A percentile compares a stretch with the other conserved stretches of the same genome.
These are phyloP conservation scores for Nemania sp. DNA, from an alignment of 2,329 filamentous ascomycete genomes.

Conservation along the genomic window DNA sequence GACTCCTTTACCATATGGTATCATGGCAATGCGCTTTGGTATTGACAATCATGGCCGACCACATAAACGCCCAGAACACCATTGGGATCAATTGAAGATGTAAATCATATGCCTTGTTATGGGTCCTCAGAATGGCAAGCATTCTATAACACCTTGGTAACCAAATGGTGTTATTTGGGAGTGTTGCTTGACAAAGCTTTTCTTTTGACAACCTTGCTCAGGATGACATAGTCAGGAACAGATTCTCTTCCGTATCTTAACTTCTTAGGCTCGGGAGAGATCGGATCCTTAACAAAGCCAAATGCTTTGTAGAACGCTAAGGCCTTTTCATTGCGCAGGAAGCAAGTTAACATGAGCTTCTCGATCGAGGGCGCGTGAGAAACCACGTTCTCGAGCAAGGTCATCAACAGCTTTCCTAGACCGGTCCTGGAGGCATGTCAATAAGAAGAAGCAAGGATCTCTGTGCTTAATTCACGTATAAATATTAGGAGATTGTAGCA, in stretches of 20 bases:
- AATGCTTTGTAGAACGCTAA: slow-evolving; percentile 63
- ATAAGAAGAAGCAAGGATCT: not conserved
- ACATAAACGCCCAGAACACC: not conserved
- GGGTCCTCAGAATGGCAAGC: too few relatives aligned
- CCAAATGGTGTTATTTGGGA: not conserved
- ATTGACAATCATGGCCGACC: not conserved
- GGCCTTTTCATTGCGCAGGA: slow-evolving; percentile 61
- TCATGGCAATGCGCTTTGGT: too few relatives aligned
- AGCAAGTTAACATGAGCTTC: slow-evolving; percentile 77
- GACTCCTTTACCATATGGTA: too few relatives aligned
- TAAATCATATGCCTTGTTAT: too few relatives aligned
- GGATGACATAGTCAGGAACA: slow-evolving; percentile 61
- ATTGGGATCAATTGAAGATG: not conserved
- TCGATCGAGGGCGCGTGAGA: slow-evolving; percentile 55
- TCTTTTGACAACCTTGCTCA: slow-evolving; percentile 53
- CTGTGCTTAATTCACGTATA: not conserved
- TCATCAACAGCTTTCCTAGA: slow-evolving; percentile 63
- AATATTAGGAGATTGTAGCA: slow-evolving; percentile 6
- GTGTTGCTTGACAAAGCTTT: not conserved
- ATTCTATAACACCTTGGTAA: not conserved
- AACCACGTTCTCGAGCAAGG: slow-evolving; percentile 57
- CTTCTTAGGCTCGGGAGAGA: slow-evolving; percentile 56
- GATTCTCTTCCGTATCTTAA: slow-evolving; percentile 58
- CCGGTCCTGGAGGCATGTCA: slow-evolving; percentile 53
- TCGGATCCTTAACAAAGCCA: slow-evolving; percentile 60